phyloP scores from a whole-genome alignment of 2,329 filamentous ascomycete species.

The Westerdykella sp. region DNA sequence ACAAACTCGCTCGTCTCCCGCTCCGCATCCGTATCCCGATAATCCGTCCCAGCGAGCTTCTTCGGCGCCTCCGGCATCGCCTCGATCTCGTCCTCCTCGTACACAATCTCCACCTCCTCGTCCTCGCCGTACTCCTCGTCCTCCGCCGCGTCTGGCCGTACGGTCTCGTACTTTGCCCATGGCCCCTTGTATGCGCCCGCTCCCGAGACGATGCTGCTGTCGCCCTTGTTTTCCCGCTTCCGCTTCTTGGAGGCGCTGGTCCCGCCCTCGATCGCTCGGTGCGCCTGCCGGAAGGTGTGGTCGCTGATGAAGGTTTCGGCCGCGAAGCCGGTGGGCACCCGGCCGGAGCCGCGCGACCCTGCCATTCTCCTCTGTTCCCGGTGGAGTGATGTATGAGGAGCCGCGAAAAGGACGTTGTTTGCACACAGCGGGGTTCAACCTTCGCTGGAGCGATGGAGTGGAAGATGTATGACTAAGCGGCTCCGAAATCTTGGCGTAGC shows the following conservation, averaged over 20 bases:
- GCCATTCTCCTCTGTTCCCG: neutral
- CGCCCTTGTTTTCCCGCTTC: constrained; percentile 80
- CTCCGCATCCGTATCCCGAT: constrained; percentile 40
- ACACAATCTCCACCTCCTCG: constrained; percentile 65
- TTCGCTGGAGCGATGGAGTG: too few relatives aligned
- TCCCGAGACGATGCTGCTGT: constrained; percentile 77
- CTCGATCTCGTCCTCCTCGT: constrained; percentile 67
- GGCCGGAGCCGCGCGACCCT: constrained; percentile 25
- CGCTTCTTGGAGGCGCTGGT: constrained; percentile 62
- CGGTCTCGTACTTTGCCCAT: constrained; percentile 78
- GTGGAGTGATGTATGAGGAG: too few relatives aligned
- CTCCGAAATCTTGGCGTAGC: too few relatives aligned
- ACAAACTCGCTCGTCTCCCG: constrained; percentile 82
- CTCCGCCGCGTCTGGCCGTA: constrained; percentile 62
- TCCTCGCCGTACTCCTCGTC: constrained; percentile 58
- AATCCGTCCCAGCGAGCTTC: constrained; percentile 51
- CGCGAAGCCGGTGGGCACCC: constrained; percentile 67
- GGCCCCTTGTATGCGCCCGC: constrained; percentile 86
- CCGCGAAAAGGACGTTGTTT: too few relatives aligned
- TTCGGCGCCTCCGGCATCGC: constrained; percentile 55
- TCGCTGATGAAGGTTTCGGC: constrained; percentile 87
- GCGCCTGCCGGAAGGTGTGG: constrained; percentile 79
- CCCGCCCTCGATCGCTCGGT: constrained; percentile 66
- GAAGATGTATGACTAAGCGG: too few relatives aligned
- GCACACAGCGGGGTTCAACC: too few relatives aligned